Conservation (phyloP, 352 stramenopile species). For the Globisporangium paroecandrum region DNA sequence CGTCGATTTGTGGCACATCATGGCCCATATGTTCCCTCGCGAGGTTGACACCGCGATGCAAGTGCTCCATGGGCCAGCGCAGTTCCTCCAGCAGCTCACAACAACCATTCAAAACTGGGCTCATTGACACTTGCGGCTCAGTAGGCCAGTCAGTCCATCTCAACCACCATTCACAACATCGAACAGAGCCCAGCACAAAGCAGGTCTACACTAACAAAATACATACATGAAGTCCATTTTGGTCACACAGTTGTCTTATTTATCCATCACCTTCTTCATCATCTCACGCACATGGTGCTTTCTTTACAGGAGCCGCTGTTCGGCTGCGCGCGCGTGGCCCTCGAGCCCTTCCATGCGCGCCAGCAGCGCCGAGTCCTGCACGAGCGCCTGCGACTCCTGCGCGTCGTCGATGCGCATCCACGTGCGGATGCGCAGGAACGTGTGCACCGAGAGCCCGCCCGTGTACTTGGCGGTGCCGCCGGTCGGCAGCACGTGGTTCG, state of each 20-base stretch:
- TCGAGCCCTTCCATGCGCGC: constrained; percentile 89
- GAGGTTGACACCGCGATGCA: constrained; percentile 42
- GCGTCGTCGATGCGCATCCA: constrained; percentile 97
- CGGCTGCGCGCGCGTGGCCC: constrained; percentile 73
- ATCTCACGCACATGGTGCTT: neutral
- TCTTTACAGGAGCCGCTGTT: constrained; percentile 69
- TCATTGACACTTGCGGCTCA: neutral
- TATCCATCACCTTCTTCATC: neutral
- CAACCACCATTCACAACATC: neutral
- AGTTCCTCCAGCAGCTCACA: constrained; percentile 6
- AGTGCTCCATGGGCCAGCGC: constrained; percentile 22
- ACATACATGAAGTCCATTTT: neutral
- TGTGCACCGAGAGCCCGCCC: constrained; percentile 96
- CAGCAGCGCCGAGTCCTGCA: constrained; percentile 93
- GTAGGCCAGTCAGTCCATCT: neutral
- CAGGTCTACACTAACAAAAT: neutral
- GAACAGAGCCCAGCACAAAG: neutral
- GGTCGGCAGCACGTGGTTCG: constrained; percentile 98
- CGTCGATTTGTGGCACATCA: constrained; percentile 44
- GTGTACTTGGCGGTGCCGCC: constrained; percentile 97
- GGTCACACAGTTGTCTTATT: neutral
- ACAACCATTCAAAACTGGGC: neutral
- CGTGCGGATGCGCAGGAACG: constrained; percentile 97
- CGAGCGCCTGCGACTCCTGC: constrained; percentile 74
- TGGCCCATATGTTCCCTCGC: constrained; percentile 38